Evolutionary conservation across 306 rosid species (phyloP), one percentile per base, ranked within the genome.

Genomic region (Dryas alaskensis): DNA sequence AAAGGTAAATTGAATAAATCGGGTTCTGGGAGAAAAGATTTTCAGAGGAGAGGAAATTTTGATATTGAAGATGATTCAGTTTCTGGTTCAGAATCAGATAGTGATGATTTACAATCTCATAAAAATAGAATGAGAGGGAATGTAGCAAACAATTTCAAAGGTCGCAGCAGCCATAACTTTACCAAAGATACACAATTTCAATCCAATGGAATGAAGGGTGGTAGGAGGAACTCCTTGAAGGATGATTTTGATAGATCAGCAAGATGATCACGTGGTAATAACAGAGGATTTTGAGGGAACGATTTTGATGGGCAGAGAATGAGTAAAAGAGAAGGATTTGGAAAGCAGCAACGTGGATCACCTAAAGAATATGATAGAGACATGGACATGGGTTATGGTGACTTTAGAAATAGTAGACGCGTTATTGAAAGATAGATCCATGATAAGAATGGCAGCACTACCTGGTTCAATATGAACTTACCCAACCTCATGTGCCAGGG

Each of bases 351-450:
- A 54, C 67, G 57, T 6, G 80, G 75, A 64, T 74, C 65, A 70
- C 72, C 46, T 58, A 67, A 75, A 60, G 83, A 67, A 72, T 54
- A 79, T 72, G 72, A 80, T 54, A 57, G 52, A 77, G 84, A 73
- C 70, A 78, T 42, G 73, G 87, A 78, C 52, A 39, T 70, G 25
- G 89, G 74, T 78, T 69, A 13, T 67, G 84, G 81, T 39, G 88
- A 79, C 17, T 93, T 86, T 64, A 86, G 42, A 84, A 93, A 93
- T 81, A 87, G 89, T 40, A 79, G 92, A 74, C 92, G 95, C 9
- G 92, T 92, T 65, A 84, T 92, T 65, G 97, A 90, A 82, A 86
- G 98, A 79, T 92, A 84, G 86, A 63, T 63, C n/a, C 68, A 8
- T 63, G 50, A 4, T 8, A 13, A 39, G 10, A 43, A 63, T 63